Conservation (phyloP, 2,329 filamentous ascomycete genomes). For the Xenoacremonium recifei region DNA sequence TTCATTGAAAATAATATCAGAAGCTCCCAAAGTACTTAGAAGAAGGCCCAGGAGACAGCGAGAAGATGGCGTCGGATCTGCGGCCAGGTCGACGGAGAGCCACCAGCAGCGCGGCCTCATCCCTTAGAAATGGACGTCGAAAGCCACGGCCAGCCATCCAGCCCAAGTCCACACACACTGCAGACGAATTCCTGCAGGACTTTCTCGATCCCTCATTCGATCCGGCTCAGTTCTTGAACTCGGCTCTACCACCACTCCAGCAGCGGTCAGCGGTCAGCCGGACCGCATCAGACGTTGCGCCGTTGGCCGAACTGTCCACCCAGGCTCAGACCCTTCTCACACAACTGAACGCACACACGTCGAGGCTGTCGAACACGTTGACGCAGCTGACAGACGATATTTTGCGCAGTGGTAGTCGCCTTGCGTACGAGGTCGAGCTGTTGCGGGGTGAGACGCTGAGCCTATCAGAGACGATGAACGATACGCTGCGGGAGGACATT, state of each 20-base stretch:
- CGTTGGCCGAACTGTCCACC: constrained; percentile 73
- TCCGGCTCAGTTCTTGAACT: constrained; percentile 81
- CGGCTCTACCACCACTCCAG: constrained; percentile 67
- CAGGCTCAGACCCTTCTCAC: constrained; percentile 84
- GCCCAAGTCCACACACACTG: constrained; percentile 60
- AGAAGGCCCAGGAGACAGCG: too few relatives aligned
- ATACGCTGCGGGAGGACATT: constrained; percentile 70
- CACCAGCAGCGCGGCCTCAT: constrained; percentile 42
- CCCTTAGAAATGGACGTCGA: constrained; percentile 40
- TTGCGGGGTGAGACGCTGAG: constrained; percentile 82
- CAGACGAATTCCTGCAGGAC: constrained; percentile 70
- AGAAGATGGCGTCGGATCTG: constrained; percentile 31
- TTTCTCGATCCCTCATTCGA: constrained; percentile 80
- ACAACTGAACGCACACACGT: constrained; percentile 84
- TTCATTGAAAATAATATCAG: too few relatives aligned
- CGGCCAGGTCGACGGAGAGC: constrained; percentile 42
- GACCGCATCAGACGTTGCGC: constrained; percentile 39
- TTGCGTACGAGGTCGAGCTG: constrained; percentile 94
- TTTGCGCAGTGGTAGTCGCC: constrained; percentile 77
- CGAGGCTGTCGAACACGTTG: constrained; percentile 74
- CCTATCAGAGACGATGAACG: constrained; percentile 75
- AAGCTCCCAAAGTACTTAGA: too few relatives aligned
- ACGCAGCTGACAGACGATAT: constrained; percentile 95
- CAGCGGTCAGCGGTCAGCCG: constrained; percentile 32
- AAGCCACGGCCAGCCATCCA: constrained; percentile 37